Base-by-base conservation (phyloP, 148 eudicot genomes). In the Arbutus unedo region DNA sequence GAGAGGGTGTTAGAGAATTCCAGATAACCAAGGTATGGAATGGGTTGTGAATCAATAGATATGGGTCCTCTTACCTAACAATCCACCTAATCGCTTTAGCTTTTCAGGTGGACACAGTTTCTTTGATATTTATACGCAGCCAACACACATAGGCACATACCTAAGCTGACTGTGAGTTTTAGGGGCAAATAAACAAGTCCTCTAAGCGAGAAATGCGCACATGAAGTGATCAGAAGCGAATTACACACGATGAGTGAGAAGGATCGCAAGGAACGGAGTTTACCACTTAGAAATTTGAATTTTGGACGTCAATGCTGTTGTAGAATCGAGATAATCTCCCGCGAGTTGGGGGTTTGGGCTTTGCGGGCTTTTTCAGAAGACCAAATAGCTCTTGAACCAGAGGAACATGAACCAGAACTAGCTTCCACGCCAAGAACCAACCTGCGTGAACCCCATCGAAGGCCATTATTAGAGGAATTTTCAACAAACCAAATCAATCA, bases 351-450 rank as follows among this genome's bases (percentile, higher is more conserved):
- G 93, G 95, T 60, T 88, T 88, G 2, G 90, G 90, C 79, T 88
- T 92, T 8, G 87, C 68, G 47, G 89, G 81, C 66, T 93, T 95
- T 50, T 93, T 92, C 31, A 93, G 91, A 64, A 95, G 81, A 41
- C 97, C 97, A 60, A 93, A 93, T 47, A 95, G 87, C 82, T 95
- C 98, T 82, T 91, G 98, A 57, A 95, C 93, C 82, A 95, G 79
- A 80, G 98, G 98, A 64, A 95, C 97, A 80, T 95, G 97, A 66
- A 95, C 97, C 83, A 95, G 84, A 3, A 93, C 94, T 77, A 91
- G 88, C 87, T 93, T 93, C 95, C 97, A 95, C 4, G 98, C 96
- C 87, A 93, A 79, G 48, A 84, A 87, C 98, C 98, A 94, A 62
- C 93, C 96, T 92, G 78, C 84, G 83, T 21, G 8, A 31, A 45